Base-by-base conservation (phyloP, 768 basidiomycete genomes). In the Leccinum variicolor region DNA sequence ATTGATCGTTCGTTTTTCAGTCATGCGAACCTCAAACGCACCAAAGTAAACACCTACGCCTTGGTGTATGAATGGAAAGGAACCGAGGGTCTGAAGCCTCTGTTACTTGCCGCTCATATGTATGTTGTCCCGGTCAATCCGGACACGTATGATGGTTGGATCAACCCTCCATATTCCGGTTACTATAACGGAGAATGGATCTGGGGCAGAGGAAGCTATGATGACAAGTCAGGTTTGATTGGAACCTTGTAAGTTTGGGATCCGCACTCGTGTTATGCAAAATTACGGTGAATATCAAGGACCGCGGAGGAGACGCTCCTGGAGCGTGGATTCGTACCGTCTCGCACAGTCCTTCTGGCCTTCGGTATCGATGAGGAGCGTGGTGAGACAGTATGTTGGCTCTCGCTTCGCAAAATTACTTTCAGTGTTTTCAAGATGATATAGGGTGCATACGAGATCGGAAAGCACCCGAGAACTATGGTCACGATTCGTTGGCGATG, bases 1-100 rank as follows among this genome's bases (percentile, higher is more conserved):
- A 29, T 29, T 53, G 28, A 57, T 54, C 17, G n/a, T 15, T 7
- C 13, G 55, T 45, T 23, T 53, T 41, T 9, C 48, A 83, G 83
- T 36, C 81, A 84, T 64, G 54, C 74, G 4, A 74, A 70, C 25
- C 75, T 87, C 6, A 60, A 74, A 45, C 76, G 84, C 46, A 81
- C 81, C 10, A 79, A 78, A 58, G 77, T 87, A 57, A 85, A 85
- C 62, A 85, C 80, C 0, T 85, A 81, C 50, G 85, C 81, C 0
- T 74, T 87, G 15, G 71, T 87, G 2, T 85, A 82, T 64, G 77
- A 78, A 25, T 86, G 84, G 84, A 71, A 77, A 49, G 85, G 85
- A 17, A 75, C 75, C 19, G 74, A 82, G 50, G 54, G 73, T 7
- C 68, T 82, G 50, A 85, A 86, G 66, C 86, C 85, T 0, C 59